Percentiles rank a stretch among this genome's conserved stretches.
Evolutionary conservation across 2,329 filamentous ascomycete genomes (phyloP).

Genomic region (Coniochaeta sp.): DNA sequence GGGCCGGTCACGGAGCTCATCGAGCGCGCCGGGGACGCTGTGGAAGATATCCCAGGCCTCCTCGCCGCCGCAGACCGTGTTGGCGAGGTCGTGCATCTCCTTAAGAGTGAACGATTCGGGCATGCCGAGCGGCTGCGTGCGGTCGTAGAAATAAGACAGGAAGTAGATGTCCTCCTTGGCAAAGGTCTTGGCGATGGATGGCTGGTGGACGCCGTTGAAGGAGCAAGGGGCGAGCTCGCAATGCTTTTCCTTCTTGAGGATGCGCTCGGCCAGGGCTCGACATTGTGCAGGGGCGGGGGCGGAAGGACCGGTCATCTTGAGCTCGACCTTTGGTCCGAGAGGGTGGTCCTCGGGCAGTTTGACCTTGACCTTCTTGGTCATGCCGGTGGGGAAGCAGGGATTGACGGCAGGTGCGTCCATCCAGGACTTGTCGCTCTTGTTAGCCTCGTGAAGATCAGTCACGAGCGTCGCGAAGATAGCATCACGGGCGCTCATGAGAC

Average conservation of each 20-base stretch:
- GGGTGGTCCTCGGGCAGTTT: slow-evolving; percentile 58
- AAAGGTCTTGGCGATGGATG: slow-evolving; percentile 86
- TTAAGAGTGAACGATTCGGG: slow-evolving; percentile 92
- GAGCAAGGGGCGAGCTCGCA: slow-evolving; percentile 89
- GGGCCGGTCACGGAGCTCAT: slow-evolving; percentile 73
- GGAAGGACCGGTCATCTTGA: slow-evolving; percentile 84
- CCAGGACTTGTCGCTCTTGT: slow-evolving; percentile 57
- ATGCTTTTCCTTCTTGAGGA: slow-evolving; percentile 75
- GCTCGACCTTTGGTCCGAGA: slow-evolving; percentile 54
- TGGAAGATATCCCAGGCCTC: slow-evolving; percentile 73
- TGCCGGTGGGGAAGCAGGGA: slow-evolving; percentile 79
- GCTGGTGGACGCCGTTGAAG: slow-evolving; percentile 96
- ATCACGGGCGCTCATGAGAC: slow-evolving; percentile 89
- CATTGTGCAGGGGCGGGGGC: slow-evolving; percentile 76
- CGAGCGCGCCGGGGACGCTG: slow-evolving; percentile 66
- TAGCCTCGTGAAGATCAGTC: slow-evolving; percentile 59
- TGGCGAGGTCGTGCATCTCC: slow-evolving; percentile 80
- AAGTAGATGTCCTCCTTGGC: slow-evolving; percentile 87
- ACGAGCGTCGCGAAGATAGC: slow-evolving; percentile 73
- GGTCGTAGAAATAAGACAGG: slow-evolving; percentile 97
- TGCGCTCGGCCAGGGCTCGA: slow-evolving; percentile 82
- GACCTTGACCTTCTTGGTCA: slow-evolving; percentile 66
- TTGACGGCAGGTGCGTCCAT: slow-evolving; percentile 65
- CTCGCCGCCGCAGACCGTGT: slow-evolving; percentile 76
- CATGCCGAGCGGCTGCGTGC: slow-evolving; percentile 89